Percentiles rank a stretch among this genome's conserved stretches.
phyloP scores from a whole-genome alignment of 2,329 filamentous ascomycete species.

The Botrytis paeoniae region DNA sequence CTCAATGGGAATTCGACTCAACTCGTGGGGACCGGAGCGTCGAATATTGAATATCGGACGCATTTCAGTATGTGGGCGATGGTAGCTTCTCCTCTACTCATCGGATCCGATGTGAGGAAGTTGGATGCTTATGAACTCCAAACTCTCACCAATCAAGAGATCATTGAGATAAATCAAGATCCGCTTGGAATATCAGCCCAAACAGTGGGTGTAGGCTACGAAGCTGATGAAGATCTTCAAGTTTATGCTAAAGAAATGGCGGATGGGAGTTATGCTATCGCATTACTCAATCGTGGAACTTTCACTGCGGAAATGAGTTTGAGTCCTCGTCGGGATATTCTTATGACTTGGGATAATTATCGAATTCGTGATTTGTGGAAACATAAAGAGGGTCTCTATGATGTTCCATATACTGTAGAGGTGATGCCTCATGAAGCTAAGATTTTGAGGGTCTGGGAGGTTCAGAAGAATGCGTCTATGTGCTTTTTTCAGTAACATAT shows the following conservation, averaged over 20 bases:
- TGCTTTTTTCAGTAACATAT: slow-evolving; percentile 13
- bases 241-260: slow-evolving; percentile 27
- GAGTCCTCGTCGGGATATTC: slow-evolving; percentile 25
- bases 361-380: slow-evolving; percentile 29
- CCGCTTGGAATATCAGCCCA: slow-evolving; percentile 32
- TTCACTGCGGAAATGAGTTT: slow-evolving; percentile 27
- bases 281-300: slow-evolving; percentile 26
- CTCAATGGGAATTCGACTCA: slow-evolving; percentile 31
- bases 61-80: slow-evolving; percentile 33
- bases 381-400: slow-evolving; percentile 27
- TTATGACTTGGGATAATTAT: slow-evolving; percentile 25
- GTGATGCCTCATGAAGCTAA: slow-evolving; percentile 30
- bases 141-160: slow-evolving; percentile 35
- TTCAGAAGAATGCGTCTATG: slow-evolving; percentile 19
- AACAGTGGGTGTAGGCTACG: slow-evolving; percentile 20
- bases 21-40: slow-evolving; percentile 42
- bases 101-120: slow-evolving; percentile 28
- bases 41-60: slow-evolving; percentile 35
- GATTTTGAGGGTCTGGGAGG: slow-evolving; percentile 24
- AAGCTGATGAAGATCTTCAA: slow-evolving; percentile 20
- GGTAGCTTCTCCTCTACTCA: slow-evolving; percentile 30
- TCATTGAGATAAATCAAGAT: slow-evolving; percentile 41
- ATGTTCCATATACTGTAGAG: slow-evolving; percentile 28
- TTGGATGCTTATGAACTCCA: slow-evolving; percentile 23
- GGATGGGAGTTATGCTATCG: slow-evolving; percentile 28